Evolutionary conservation across 208 protist genomes (phyloP).

Genomic region (Sergeia podlipaevii): DNA sequence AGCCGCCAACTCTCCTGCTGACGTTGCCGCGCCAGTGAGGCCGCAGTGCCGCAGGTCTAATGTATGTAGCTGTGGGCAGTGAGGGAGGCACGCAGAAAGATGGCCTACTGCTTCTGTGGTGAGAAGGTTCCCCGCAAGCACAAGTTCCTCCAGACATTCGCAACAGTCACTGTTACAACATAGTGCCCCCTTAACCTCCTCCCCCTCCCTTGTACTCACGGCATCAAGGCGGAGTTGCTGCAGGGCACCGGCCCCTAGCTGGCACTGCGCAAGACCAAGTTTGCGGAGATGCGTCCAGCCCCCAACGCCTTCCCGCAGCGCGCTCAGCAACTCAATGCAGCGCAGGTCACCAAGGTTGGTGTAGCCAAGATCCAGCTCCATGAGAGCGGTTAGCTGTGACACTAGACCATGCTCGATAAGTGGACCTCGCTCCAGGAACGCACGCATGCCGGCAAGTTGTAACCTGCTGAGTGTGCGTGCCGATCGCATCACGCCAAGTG

Average conservation of each 20-base stretch:
- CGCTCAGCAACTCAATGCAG: constrained; percentile 21
- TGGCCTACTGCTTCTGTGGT: constrained; percentile 31
- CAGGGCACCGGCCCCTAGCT: constrained; percentile 33
- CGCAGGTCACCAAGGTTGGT: constrained; percentile 41
- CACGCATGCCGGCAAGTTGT: constrained; percentile 29
- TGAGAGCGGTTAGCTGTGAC: constrained; percentile 12
- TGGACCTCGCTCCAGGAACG: constrained; percentile 7
- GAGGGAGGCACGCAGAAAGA: constrained; percentile 39
- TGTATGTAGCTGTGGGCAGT: constrained; percentile 26
- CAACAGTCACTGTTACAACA: too few species aligned
- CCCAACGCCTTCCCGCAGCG: constrained; percentile 25
- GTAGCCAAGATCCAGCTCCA: constrained; percentile 37
- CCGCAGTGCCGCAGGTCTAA: constrained; percentile 63
- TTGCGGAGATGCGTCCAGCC: constrained; percentile 52
- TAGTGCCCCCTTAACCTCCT: constrained; percentile 1
- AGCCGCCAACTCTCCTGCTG: constrained; percentile 22
- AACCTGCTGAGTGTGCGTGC: constrained; percentile 17
- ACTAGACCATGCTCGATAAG: constrained; percentile 10
- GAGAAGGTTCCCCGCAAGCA: constrained; percentile 48
- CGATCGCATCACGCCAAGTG: constrained; percentile 15
- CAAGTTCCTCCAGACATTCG: constrained; percentile 41
- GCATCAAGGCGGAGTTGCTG: constrained; percentile 18
- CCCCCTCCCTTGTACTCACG: constrained; percentile 1
- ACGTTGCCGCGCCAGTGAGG: constrained; percentile 19
- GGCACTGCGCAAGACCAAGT: constrained; percentile 51